Base-by-base conservation (phyloP, 805 yeast species). In the Nakazawaea holstii region DNA sequence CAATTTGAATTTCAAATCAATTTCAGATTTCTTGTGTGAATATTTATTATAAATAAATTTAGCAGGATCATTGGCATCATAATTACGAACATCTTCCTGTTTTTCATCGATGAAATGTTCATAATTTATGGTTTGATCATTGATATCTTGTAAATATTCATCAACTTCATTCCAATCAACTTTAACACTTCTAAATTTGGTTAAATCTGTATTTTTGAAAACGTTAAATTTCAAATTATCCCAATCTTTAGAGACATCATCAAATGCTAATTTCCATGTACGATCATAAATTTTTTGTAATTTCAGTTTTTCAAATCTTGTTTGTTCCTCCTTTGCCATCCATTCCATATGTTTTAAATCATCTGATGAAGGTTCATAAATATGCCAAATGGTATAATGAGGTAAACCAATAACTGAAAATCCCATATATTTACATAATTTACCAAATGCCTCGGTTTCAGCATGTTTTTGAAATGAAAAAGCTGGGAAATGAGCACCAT, bases 391-490 rank as follows among this genome's bases (percentile, higher is more conserved):
- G 24, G 88, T 91, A 63, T 90, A 90, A 67, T 91, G 96, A 8
- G 96, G 95, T 56, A 90, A 72, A 0, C 97, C 97, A 51, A 84
- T 76, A 20, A 90, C 97, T 15, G 82, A 74, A 64, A 79, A 88
- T 11, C 88, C 88, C 95, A 91, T 87, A 50, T 83, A 74, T 56
- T 88, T 83, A 54, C 89, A 79, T 65, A 90, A 73, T 60, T 87
- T 88, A 26, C 95, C 98, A 65, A 91, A 91, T 0, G 95, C 97
- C 66, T 91, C 97, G 1, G 97, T 91, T 61, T 91, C 98, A 6
- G 97, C 98, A 61, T 91, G 97, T 58, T 87, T 88, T 66, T 87
- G 83, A 65, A 86, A 91, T 30, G 96, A 86, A 60, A 90, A 91
- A 0, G 96, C 97, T 11, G 98, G 97, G 75, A 90, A 91, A 70